Evolutionary conservation across 2,329 filamentous ascomycete genomes (phyloP), one percentile per base, ranked within the genome.

Genomic region (Phialemonium atrogriseum): DNA sequence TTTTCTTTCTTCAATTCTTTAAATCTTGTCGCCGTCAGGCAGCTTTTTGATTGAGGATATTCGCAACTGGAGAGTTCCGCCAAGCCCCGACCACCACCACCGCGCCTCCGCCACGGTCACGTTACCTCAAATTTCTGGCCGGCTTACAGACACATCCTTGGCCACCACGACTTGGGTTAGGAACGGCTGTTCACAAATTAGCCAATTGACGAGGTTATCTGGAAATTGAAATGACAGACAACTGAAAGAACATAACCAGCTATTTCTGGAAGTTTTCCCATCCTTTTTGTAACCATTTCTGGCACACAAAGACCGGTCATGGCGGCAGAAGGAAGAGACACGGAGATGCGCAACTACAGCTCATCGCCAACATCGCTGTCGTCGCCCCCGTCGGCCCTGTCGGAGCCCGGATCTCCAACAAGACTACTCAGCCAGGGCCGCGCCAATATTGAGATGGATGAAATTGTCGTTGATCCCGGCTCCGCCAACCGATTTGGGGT

Each of bases 381-480:
- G 7, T 70, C 68, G 26, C 65, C 67, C 12, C 68, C 68, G 3
- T 66, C 64, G 13, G 64, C 64, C 7, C 58, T 68, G 25, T 69
- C 68, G 18, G 66, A 70, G 36, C 59, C 66, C 21, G 58, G 54
- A 27, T 69, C 67, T 16, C 64, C 66, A 10, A 55, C 60, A 35
- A 57, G 50, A 35, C 36, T 47, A 18, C 53, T 49, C 43, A 50
- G 49, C 35, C 35, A 44, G 36, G 44, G 49, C 40, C 48, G 46
- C 29, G 44, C 53, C 25, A 56, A 53, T 32, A 51, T 54, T 46
- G 59, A 62, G 32, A 64, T 66, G 53, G 64, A 70, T 40, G 65
- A 70, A 46, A 68, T 70, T 33, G 55, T 69, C 15, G 64, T 68
- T 40, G 59, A 62, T 42, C 55, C 55, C 33, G 54, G 48, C 14